Base-by-base conservation (phyloP, 805 yeast genomes). In the Yamadazyma scolyti region DNA sequence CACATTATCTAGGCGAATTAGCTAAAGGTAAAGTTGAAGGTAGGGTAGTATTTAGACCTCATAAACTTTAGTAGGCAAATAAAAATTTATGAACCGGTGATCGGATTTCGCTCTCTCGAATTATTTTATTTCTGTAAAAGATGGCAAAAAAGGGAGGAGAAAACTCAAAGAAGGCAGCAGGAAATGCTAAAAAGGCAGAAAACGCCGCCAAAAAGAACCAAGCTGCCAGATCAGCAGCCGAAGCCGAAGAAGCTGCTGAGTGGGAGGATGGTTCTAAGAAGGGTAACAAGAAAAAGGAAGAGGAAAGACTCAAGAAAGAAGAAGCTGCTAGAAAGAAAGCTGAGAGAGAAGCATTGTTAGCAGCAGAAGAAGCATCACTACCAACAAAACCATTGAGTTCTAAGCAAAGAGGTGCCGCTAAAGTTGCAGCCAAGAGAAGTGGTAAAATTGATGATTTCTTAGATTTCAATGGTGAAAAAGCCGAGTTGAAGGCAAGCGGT, bases 311-410 rank as follows among this genome's bases (percentile, higher is more conserved):
- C 34, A 84, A 82, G 60, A 77, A 71, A 49, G 87, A 80, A 30
- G 89, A 82, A 47, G 89, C 84, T 4, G 78, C 81, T 6, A 70
- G 77, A 34, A 82, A 80, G 65, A 85, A 84, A 66, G 82, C 84
- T n/a, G 93, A 84, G 52, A 71, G 93, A 46, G 93, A 84, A 25
- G 77, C 77, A 1, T 58, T 76, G 38, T 56, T 83, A 40, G 62
- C 66, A 40, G 80, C 73, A 7, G 89, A 81, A 54, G 86, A 79
- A 47, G 80, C 68, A 10, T 63, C 79, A 11, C 54, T 78, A 44
- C 84, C 84, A 1, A 42, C 76, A 6, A 80, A 79, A 54, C 74
- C 82, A 1, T 44, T 47, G 23, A 59, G 61, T 26, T 50, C 65
- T 23, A 75, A 79, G 50, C 71, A 73, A 46, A 73, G 85, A 57